Conservation (phyloP, 805 yeast genomes). For the Candida wancherniae region DNA sequence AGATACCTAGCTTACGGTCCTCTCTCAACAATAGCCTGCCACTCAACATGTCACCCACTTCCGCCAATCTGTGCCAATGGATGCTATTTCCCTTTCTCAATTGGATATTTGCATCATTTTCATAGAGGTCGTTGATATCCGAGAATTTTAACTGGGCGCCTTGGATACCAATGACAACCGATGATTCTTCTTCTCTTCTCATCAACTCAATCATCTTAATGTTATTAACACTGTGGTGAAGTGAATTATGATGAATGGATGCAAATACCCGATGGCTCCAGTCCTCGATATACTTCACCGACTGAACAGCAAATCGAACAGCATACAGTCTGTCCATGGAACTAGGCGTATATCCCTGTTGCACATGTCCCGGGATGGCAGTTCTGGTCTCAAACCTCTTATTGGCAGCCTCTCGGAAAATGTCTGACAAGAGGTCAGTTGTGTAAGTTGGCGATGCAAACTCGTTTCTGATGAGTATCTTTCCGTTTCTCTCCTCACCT, state of each 20-base stretch:
- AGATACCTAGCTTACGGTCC: slow-evolving; percentile 17
- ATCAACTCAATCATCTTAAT: slow-evolving; percentile 18
- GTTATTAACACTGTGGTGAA: slow-evolving; percentile 17
- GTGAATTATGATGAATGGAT: slow-evolving; percentile 14
- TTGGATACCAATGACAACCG: slow-evolving; percentile 66
- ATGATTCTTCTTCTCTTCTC: slow-evolving; percentile 19
- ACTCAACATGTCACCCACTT: slow-evolving; percentile 64
- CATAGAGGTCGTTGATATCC: slow-evolving; percentile 53
- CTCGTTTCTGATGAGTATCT: slow-evolving; percentile 78
- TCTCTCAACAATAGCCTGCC: slow-evolving; percentile 52
- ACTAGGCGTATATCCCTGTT: slow-evolving; percentile 94
- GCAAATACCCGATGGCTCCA: slow-evolving; percentile 19
- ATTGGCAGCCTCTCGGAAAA: slow-evolving; percentile 72
- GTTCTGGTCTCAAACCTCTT: slow-evolving; percentile 85
- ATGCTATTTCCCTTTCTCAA: slow-evolving; percentile 62
- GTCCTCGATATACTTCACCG: slow-evolving; percentile 78
- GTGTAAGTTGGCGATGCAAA: slow-evolving; percentile 78
- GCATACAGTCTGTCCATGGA: slow-evolving; percentile 92
- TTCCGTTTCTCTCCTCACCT: slow-evolving; percentile 81
- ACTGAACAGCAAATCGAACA: slow-evolving; percentile 82
- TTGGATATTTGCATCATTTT: slow-evolving; percentile 52
- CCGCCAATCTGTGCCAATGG: slow-evolving; percentile 63
- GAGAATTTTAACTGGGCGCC: slow-evolving; percentile 61
- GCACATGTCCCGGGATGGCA: slow-evolving; percentile 97
- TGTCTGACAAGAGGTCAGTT: slow-evolving; percentile 76